Conservation (phyloP, 257 asterid species). For the Haberlea rhodopensis region DNA sequence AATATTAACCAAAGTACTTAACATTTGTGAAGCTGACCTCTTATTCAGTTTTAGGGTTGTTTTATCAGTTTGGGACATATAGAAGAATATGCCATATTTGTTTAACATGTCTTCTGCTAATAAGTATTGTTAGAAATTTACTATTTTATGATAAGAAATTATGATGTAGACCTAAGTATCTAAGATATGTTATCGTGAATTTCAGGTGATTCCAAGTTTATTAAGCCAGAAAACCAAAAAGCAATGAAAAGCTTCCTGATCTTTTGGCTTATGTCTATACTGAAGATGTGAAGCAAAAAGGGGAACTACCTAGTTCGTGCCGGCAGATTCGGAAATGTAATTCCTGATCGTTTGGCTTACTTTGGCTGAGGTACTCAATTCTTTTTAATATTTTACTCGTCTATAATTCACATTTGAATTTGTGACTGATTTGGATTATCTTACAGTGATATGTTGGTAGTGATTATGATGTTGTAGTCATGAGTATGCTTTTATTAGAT, state of each 20-base stretch:
- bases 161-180: neutral
- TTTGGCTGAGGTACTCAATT: slow-evolving; percentile 63
- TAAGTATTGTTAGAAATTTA: neutral
- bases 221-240: slow-evolving; percentile 38
- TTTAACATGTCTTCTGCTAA: neutral
- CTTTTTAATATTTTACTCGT: slow-evolving; percentile 14
- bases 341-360: slow-evolving; percentile 52
- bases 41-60: neutral
- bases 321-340: slow-evolving; percentile 70
- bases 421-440: neutral
- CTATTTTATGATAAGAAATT: neutral
- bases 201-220: slow-evolving; percentile 83
- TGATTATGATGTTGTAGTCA: neutral
- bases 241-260: slow-evolving; percentile 38
- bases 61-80: neutral
- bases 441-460: neutral
- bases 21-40: neutral
- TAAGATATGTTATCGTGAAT: slow-evolving; percentile 7
- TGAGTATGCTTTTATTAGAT: neutral
- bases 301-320: slow-evolving; percentile 11
- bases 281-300: slow-evolving; percentile 33
- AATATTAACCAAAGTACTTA: neutral
- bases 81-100: neutral
- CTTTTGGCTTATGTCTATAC: slow-evolving; percentile 53
- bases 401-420: no score